Evolutionary conservation across 805 yeast species (phyloP), one percentile per base, ranked within the genome.

Genomic region (Millerago galiae): DNA sequence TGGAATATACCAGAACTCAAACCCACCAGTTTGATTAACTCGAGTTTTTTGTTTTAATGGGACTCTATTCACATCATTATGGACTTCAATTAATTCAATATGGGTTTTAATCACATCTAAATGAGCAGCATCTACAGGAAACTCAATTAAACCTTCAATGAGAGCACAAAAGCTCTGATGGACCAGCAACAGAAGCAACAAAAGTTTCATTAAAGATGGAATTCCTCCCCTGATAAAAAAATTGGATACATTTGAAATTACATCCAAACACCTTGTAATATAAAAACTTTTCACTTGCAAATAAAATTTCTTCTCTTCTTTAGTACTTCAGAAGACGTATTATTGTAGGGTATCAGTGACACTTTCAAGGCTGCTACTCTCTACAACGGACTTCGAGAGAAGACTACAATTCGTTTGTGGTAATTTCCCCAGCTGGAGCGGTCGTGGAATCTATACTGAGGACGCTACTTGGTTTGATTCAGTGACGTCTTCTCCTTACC

Each of bases 401-500:
- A 46, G 49, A 47, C 39, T 41, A 42, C 46, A 21, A 21, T 7
- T 21, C 24, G 13, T 14, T 24, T 27, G 43, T 47, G 49, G 46
- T 46, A 32, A 17, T 15, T 51, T 38, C 50, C 52, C 65, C 59
- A 61, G 66, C 65, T 61, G 66, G 65, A 61, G 63, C 51, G 51
- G 53, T 38, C 52, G 52, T 46, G 51, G 50, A 43, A 40, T 29
- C 16, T 34, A 10, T 34, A 18, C 37, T 38, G 33, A 45, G 38
- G 29, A 40, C 48, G 51, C 51, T 46, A 45, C 43, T 37, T 32
- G 36, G 46, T 21, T 18, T 35, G 21, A 14, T 41, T 58, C 63
- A 29, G 48, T 60, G 56, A 56, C 56, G 52, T 55, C 55, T 45
- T 53, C 62, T 61, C 66, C 66, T 61, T 61, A 61, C 66, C 66